A percentile compares a stretch with the other conserved stretches of the same genome.
These are phyloP conservation scores for Helotiales sp. DNA, from an alignment of 2,329 filamentous ascomycete genomes.

Conservation along the genomic window DNA sequence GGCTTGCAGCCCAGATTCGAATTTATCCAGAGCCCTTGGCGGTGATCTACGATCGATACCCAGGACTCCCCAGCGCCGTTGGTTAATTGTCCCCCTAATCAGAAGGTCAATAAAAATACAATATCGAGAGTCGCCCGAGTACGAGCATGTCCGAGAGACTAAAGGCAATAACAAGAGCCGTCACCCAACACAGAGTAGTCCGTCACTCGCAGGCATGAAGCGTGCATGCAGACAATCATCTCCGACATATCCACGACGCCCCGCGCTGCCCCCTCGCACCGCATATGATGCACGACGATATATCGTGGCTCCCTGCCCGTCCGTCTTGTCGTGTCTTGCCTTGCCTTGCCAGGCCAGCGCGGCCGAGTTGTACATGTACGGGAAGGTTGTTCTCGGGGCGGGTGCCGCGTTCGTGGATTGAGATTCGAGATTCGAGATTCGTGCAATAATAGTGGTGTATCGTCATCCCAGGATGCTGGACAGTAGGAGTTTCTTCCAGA, in stretches of 20 bases:
- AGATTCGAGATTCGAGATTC: neutral
- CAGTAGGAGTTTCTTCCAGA: constrained; percentile 11
- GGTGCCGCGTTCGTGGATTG: neutral
- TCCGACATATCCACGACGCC: constrained; percentile 17
- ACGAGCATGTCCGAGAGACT: neutral
- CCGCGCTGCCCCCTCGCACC: neutral
- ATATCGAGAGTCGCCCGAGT: no score
- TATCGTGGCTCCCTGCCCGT: neutral
- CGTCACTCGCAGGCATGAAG: neutral
- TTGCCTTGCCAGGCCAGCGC: neutral
- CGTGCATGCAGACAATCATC: constrained; percentile 16
- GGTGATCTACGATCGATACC: constrained; percentile 20
- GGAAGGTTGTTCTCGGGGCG: neutral
- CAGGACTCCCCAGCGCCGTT: constrained; percentile 3
- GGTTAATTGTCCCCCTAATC: neutral
- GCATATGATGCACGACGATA: neutral
- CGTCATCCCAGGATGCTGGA: constrained; percentile 2
- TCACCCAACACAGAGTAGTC: neutral
- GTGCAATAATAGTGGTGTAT: neutral
- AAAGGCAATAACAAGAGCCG: neutral
- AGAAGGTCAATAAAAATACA: no score
- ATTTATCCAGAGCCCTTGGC: constrained; percentile 12
- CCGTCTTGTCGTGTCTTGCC: neutral
- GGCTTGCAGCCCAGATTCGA: neutral
- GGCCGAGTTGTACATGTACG: neutral